Conservation (phyloP, 345 rosid genomes). For the Kernera saxatilis region DNA sequence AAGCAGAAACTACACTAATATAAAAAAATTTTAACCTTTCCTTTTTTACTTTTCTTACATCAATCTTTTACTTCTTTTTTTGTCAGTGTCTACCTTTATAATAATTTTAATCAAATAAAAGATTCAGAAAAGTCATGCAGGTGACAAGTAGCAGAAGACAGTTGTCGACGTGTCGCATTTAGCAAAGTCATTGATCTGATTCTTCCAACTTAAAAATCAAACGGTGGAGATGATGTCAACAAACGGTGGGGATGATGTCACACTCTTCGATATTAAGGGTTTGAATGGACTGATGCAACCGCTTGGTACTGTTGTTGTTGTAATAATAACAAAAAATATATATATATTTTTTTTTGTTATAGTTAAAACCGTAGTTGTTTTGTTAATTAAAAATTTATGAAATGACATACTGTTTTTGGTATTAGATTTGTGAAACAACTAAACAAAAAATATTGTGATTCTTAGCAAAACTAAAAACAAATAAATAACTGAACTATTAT, state of each 20-base stretch:
- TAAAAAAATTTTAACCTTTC: neutral
- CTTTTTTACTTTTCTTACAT: neutral
- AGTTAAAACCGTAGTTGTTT: too few species aligned
- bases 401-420: too few species aligned
- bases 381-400: too few species aligned
- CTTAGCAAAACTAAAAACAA: too few species aligned
- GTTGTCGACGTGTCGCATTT: conserved; percentile 19
- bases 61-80: neutral
- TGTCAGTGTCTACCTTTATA: conserved; percentile 8
- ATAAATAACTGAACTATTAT: neutral
- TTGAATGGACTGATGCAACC: too few species aligned
- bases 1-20: neutral
- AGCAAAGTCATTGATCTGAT: neutral
- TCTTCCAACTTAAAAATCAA: neutral
- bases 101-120: neutral
- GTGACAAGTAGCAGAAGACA: conserved; percentile 24
- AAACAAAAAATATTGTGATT: too few species aligned
- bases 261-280: neutral
- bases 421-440: too few species aligned
- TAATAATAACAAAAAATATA: too few species aligned
- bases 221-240: neutral
- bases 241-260: conserved; percentile 14
- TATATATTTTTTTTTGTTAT: too few species aligned
- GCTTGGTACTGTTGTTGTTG: too few species aligned
- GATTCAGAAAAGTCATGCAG: conserved; percentile 3